Percentiles rank a stretch among this genome's conserved stretches.
Evolutionary conservation across 306 rosid species (phyloP).

Genomic region (Citrullus mucosospermus): DNA sequence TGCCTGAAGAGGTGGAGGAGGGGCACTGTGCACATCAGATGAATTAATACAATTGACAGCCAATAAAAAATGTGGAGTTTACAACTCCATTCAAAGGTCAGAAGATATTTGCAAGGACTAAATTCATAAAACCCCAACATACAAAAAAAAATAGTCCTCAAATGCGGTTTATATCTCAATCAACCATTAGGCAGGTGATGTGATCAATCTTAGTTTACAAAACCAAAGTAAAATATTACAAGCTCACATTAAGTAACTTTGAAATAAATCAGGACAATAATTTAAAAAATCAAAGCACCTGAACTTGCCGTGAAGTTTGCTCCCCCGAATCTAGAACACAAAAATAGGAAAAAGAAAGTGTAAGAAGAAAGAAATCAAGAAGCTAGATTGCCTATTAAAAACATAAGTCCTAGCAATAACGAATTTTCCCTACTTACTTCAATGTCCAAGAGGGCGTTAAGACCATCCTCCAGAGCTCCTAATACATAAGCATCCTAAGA

Average conservation of each 20-base stretch:
- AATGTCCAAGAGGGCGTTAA: constrained; percentile 68
- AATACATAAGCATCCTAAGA: constrained; percentile 57
- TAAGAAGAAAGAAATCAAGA: background rate
- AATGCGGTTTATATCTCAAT: background rate
- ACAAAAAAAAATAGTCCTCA: background rate
- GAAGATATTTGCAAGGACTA: background rate
- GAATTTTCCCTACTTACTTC: constrained; percentile 41
- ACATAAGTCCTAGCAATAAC: background rate
- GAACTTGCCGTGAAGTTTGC: constrained; percentile 91
- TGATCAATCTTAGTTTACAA: background rate
- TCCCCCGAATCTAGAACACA: constrained; percentile 70
- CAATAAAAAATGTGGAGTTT: background rate
- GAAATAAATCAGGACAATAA: background rate
- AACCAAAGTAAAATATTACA: background rate
- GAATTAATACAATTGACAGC: constrained; percentile 4
- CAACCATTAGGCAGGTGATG: background rate
- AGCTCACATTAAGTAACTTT: background rate
- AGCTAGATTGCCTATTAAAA: background rate
- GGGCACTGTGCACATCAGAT: constrained; percentile 55
- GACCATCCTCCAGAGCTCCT: constrained; percentile 89
- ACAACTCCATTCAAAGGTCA: background rate
- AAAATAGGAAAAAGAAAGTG: background rate
- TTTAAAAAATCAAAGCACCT: constrained; percentile 39
- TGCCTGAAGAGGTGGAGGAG: constrained; percentile 98
- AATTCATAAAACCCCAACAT: background rate